phyloP scores from a whole-genome alignment of 257 asterid genomes.

The Plectranthus barbatus region DNA sequence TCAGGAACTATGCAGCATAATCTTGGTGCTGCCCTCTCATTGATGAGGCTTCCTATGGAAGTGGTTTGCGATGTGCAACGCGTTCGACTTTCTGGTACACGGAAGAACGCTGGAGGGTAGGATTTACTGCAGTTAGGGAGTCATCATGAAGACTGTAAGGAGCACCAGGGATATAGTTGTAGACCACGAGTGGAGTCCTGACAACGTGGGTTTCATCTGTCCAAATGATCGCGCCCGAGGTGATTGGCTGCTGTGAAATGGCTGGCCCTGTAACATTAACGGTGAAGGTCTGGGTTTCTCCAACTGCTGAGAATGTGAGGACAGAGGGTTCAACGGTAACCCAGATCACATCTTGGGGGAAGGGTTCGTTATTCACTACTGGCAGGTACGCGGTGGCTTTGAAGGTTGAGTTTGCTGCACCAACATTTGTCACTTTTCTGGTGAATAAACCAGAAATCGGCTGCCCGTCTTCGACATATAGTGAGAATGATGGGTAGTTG shows the following conservation, averaged over 20 bases:
- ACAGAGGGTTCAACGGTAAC: constrained; percentile 31
- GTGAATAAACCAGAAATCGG: constrained; percentile 23
- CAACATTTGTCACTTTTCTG: constrained; percentile 36
- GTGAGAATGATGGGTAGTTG: constrained; percentile 45
- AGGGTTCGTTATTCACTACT: no score
- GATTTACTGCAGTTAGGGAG: neutral
- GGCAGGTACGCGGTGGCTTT: constrained; percentile 1
- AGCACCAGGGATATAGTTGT: constrained; percentile 24
- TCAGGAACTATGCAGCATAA: neutral
- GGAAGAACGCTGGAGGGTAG: neutral
- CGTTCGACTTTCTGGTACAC: constrained; percentile 14
- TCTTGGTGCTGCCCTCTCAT: neutral
- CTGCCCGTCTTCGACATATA: constrained; percentile 32
- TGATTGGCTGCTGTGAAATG: constrained; percentile 43
- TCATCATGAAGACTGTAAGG: constrained; percentile 14
- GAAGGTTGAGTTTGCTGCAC: constrained; percentile 35
- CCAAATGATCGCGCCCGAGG: constrained; percentile 43
- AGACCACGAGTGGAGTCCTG: constrained; percentile 45
- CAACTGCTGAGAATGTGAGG: constrained; percentile 34
- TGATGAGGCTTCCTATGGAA: neutral
- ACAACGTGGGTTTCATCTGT: constrained; percentile 28
- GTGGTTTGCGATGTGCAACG: constrained; percentile 15
- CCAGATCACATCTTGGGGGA: neutral
- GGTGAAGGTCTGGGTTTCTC: constrained; percentile 40
- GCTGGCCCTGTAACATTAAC: constrained; percentile 35